Percentiles rank a stretch among this genome's conserved stretches.
Conservation (phyloP, 2,329 filamentous ascomycete species). For the Alternaria sp. region DNA sequence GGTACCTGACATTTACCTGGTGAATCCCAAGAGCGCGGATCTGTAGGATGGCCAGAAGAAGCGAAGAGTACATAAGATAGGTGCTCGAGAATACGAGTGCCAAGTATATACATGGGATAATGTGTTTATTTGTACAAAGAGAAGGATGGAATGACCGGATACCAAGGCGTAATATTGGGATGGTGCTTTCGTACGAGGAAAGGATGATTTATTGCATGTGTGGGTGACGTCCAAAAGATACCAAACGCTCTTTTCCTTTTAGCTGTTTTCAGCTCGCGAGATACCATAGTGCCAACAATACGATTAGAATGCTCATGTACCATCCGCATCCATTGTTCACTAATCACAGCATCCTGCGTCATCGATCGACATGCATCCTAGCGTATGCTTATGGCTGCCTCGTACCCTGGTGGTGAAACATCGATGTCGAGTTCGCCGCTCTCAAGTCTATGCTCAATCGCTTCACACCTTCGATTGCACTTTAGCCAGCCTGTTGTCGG, state of each 20-base stretch:
- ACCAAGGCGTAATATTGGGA: background rate
- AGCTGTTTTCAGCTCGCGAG: slow-evolving; percentile 10
- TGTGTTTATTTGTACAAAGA: background rate
- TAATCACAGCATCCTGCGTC: background rate
- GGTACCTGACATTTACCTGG: slow-evolving; percentile 54
- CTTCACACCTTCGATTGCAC: background rate
- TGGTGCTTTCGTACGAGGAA: background rate
- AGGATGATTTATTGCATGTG: background rate
- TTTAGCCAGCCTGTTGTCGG: background rate
- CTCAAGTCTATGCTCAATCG: background rate
- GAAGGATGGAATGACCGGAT: background rate
- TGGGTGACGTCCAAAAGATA: background rate
- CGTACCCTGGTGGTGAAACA: background rate
- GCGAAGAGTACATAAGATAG: background rate
- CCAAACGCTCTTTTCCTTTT: background rate
- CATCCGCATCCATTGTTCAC: background rate
- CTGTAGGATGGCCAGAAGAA: slow-evolving; percentile 14
- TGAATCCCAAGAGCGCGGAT: slow-evolving; percentile 47
- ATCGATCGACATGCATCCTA: background rate
- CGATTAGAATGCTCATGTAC: background rate
- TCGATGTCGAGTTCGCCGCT: background rate
- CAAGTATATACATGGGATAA: background rate
- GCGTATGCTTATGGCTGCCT: background rate
- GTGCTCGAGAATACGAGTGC: background rate
- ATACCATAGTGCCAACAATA: slow-evolving; percentile 18